Evolutionary conservation across 176 grass and related monocot species (phyloP).

Genomic region (Sorghum bicolor): DNA sequence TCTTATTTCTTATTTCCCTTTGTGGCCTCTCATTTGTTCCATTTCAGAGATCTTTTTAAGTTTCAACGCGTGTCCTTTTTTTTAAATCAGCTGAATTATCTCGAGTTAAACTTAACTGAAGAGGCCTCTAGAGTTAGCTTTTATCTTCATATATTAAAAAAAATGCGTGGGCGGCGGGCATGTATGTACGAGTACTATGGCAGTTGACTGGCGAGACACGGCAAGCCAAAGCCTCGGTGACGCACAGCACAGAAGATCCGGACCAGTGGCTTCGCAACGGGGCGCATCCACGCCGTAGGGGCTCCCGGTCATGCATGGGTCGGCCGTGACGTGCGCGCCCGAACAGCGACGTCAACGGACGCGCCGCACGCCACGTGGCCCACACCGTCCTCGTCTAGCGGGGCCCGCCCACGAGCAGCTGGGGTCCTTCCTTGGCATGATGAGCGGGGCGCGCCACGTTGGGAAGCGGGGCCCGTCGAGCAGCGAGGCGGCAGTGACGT

Average conservation of each 20-base stretch:
- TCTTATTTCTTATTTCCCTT: no score
- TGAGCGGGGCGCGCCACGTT: background rate
- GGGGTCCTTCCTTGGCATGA: background rate
- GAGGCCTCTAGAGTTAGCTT: no score
- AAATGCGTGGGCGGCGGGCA: background rate
- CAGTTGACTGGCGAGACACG: background rate
- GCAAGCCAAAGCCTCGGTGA: no score
- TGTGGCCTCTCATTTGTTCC: no score
- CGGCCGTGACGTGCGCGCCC: background rate
- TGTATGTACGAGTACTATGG: background rate
- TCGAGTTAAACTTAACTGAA: no score
- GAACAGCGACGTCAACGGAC: conserved; percentile 29
- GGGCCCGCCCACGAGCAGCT: no score
- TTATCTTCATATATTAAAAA: no score
- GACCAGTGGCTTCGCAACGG: background rate
- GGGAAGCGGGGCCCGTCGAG: background rate
- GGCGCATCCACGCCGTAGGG: background rate
- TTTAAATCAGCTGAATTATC: no score
- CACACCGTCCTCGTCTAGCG: background rate
- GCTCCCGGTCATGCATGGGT: background rate
- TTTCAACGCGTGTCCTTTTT: no score
- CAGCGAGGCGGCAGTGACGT: background rate
- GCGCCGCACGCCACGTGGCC: background rate
- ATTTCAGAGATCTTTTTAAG: no score
- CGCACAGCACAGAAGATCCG: conserved; percentile 1